Conservation (phyloP, 2,329 filamentous ascomycete species). For the Cyphellophora europaea region DNA sequence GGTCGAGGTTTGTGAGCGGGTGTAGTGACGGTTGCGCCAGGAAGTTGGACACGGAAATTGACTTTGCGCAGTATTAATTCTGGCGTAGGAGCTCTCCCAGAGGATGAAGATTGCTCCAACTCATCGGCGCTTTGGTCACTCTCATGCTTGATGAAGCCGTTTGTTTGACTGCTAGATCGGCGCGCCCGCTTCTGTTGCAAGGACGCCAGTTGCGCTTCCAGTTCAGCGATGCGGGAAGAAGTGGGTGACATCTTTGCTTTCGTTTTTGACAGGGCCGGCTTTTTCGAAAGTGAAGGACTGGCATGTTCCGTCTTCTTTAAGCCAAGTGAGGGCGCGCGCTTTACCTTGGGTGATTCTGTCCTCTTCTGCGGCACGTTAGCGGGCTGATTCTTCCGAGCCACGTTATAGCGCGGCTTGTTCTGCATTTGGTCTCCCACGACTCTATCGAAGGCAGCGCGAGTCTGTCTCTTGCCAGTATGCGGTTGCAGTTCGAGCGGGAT, state of each 20-base stretch:
- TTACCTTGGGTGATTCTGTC: conserved; percentile 7
- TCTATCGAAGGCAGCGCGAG: conserved; percentile 28
- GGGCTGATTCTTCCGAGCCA: conserved; percentile 3
- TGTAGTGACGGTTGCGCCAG: conserved; percentile 40
- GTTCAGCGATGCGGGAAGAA: background rate
- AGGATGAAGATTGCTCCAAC: conserved; percentile 2
- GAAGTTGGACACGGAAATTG: conserved; percentile 43
- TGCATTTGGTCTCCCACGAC: conserved; percentile 11
- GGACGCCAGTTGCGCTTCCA: background rate
- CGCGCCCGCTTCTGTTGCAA: background rate
- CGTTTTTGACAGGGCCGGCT: background rate
- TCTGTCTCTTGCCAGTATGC: conserved; percentile 37
- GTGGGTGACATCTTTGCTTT: background rate
- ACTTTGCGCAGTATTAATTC: conserved; percentile 23
- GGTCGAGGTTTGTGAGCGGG: conserved; percentile 39
- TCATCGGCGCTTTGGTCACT: conserved; percentile 7
- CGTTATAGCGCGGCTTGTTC: conserved; percentile 21
- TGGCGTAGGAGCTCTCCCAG: conserved; percentile 3
- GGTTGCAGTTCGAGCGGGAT: conserved; percentile 39
- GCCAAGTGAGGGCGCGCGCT: background rate
- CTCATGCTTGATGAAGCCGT: conserved; percentile 6
- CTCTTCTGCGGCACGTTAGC: background rate
- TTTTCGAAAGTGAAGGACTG: background rate
- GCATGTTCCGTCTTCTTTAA: conserved; percentile 3
- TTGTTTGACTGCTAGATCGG: background rate